A percentile compares a stretch with the other conserved stretches of the same genome.
Evolutionary conservation across 495 filamentous ascomycete species (phyloP).

Genomic region (Penicillium cataractarum): DNA sequence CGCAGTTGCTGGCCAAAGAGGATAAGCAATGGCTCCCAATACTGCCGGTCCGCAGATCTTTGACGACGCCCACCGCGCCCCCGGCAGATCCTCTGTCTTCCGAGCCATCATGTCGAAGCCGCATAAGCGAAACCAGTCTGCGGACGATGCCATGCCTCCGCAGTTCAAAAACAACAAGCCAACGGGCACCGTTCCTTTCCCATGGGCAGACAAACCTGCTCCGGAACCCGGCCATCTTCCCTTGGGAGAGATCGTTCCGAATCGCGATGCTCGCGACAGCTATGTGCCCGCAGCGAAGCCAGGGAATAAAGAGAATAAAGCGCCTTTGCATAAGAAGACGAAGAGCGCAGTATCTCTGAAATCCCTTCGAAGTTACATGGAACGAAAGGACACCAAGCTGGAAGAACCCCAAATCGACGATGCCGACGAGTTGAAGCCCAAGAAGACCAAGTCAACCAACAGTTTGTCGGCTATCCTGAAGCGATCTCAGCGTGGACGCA

Average conservation of each 20-base stretch:
- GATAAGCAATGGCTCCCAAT: constrained; percentile 44
- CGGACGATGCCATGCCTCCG: constrained; percentile 37
- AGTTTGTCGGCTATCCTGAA: constrained; percentile 65
- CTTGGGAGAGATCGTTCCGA: constrained; percentile 43
- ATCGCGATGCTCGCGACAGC: constrained; percentile 39
- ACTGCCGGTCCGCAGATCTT: constrained; percentile 47
- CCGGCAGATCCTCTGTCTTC: constrained; percentile 47
- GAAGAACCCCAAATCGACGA: constrained; percentile 40
- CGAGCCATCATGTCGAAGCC: constrained; percentile 48
- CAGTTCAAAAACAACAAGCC: constrained; percentile 27
- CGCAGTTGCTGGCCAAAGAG: constrained; percentile 38
- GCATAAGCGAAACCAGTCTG: constrained; percentile 47
- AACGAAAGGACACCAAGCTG: constrained; percentile 55
- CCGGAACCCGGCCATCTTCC: constrained; percentile 34
- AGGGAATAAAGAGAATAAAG: constrained; percentile 36
- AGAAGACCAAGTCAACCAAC: constrained; percentile 84
- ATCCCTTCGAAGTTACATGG: constrained; percentile 57
- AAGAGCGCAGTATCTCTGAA: constrained; percentile 70
- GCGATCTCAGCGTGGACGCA: constrained; percentile 48
- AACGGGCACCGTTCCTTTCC: constrained; percentile 22
- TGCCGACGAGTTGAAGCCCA: constrained; percentile 56
- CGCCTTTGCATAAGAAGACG: constrained; percentile 60
- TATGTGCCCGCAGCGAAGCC: constrained; percentile 25
- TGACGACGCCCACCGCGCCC: constrained; percentile 45
- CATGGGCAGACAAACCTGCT: constrained; percentile 34